Evolutionary conservation across 2,329 filamentous ascomycete genomes (phyloP), one percentile per base, ranked within the genome.

Genomic region (Diplodia seriata): DNA sequence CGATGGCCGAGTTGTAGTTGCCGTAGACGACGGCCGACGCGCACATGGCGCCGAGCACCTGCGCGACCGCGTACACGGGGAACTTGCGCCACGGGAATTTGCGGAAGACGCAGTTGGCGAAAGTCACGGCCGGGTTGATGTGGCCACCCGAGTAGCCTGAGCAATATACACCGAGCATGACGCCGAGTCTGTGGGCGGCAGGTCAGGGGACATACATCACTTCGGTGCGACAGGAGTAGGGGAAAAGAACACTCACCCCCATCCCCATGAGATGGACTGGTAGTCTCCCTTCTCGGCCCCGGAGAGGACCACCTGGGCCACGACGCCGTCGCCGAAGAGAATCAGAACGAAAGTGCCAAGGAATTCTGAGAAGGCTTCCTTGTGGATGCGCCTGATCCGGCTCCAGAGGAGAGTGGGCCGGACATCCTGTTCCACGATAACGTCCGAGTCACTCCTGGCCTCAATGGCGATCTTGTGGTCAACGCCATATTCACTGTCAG

Each of bases 241-340:
- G 20, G 7, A 7, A 14, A 36, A 2, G 31, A 3, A 4, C 11
- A 33, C 65, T 69, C 55, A 70, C 53, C 75, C 76, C 76, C 77
- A 79, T 9, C 59, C 59, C 59, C 59, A 63, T n/a, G 68, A 73
- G 49, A 78, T 77, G 40, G 68, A 72, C 54, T 77, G 73, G 50
- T 78, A 78, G 29, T 70, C 59, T 8, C 77, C 77, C 77, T 66
- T 69, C 43, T 70, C 56, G 15, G 65, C 55, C 1, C 38, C n/a
- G n/a, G 64, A 66, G n/a, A 92, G 82, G 0, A 87, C 79, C 0
- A 91, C 89, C 76, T 92, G 90, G 3, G 90, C 90, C 23, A 91
- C 87, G 66, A 87, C 87, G n/a, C 88, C 89, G 69, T 91, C 86
- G 4, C 90, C 90, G 72, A 92, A 92, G 50, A 91, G 78, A 68